Evolutionary conservation across 2,329 filamentous ascomycete species (phyloP).

Genomic region (Cyanodermella asteris): DNA sequence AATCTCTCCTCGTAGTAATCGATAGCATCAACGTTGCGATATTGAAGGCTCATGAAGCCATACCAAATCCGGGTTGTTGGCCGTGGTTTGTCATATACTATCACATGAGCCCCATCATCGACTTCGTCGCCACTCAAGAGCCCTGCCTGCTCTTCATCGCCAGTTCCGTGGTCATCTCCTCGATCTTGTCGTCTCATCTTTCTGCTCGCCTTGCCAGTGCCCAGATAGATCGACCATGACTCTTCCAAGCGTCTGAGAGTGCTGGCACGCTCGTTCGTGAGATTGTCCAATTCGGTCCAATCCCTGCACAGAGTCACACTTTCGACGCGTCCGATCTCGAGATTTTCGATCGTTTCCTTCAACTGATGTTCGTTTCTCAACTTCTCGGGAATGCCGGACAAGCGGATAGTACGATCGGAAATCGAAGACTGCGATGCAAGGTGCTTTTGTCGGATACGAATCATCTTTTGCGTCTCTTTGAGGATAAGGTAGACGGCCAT

Average conservation of each 20-base stretch:
- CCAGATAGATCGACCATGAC: conserved; percentile 59
- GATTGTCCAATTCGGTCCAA: conserved; percentile 60
- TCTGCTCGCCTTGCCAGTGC: conserved; percentile 15
- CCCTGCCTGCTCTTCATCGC: conserved; percentile 37
- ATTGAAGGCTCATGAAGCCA: conserved; percentile 51
- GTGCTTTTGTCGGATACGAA: conserved; percentile 71
- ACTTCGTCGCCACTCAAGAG: conserved; percentile 26
- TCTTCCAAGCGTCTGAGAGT: conserved; percentile 57
- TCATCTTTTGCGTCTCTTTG: conserved; percentile 63
- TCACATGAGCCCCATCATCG: conserved; percentile 19
- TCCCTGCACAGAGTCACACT: conserved; percentile 68
- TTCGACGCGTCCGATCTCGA: conserved; percentile 78
- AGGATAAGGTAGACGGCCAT: conserved; percentile 68
- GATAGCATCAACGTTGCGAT: conserved; percentile 64
- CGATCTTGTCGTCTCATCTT: conserved; percentile 10
- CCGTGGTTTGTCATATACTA: conserved; percentile 24
- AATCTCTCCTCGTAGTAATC: conserved; percentile 85
- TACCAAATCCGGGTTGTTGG: conserved; percentile 59
- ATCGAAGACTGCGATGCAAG: conserved; percentile 86
- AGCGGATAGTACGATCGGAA: conserved; percentile 77
- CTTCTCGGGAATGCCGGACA: conserved; percentile 68
- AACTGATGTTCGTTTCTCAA: conserved; percentile 65
- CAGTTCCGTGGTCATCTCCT: conserved; percentile 17
- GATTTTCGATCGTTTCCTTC: conserved; percentile 64
- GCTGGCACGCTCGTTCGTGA: conserved; percentile 44